Evolutionary conservation across 1,284 basidiomycete genomes (phyloP).

Genomic region (Coniferiporia weirii): DNA sequence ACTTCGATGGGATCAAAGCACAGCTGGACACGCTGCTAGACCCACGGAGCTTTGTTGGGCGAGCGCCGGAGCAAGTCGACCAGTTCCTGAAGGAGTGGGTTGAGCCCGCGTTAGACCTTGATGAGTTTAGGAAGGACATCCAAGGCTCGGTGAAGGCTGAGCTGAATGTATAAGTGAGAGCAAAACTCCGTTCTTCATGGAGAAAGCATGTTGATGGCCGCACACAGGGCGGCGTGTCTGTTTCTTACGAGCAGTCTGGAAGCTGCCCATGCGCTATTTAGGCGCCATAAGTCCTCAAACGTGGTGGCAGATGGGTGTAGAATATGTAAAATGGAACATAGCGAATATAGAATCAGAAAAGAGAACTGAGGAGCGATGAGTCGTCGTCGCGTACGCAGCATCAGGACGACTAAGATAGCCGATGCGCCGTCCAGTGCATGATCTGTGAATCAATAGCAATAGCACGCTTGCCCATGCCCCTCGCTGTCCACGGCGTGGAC

Average conservation of each 20-base stretch:
- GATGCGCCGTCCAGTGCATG: too few species aligned
- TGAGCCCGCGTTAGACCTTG: conserved; percentile 70
- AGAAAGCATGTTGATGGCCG: not conserved
- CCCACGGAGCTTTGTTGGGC: conserved; percentile 82
- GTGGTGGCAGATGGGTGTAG: not conserved
- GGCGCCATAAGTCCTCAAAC: not conserved
- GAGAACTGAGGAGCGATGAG: not conserved
- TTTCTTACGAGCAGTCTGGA: not conserved
- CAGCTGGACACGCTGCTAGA: conserved; percentile 71
- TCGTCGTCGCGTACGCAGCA: too few species aligned
- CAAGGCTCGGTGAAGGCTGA: conserved; percentile 25
- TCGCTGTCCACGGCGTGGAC: not conserved
- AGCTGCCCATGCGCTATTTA: not conserved
- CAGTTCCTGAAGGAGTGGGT: conserved; percentile 88
- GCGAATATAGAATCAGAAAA: not conserved
- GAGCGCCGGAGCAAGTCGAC: conserved; percentile 93
- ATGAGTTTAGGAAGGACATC: conserved; percentile 60
- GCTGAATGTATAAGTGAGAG: conserved; percentile 21
- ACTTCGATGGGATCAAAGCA: conserved; percentile 58
- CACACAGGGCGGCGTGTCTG: not conserved
- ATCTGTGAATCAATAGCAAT: too few species aligned
- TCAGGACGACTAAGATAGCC: too few species aligned
- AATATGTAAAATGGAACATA: not conserved
- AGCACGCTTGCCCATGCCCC: not conserved
- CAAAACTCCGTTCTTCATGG: not conserved